Evolutionary conservation across 148 eudicot species (phyloP), one percentile per base, ranked within the genome.

Genomic region (Arctostaphylos glauca): DNA sequence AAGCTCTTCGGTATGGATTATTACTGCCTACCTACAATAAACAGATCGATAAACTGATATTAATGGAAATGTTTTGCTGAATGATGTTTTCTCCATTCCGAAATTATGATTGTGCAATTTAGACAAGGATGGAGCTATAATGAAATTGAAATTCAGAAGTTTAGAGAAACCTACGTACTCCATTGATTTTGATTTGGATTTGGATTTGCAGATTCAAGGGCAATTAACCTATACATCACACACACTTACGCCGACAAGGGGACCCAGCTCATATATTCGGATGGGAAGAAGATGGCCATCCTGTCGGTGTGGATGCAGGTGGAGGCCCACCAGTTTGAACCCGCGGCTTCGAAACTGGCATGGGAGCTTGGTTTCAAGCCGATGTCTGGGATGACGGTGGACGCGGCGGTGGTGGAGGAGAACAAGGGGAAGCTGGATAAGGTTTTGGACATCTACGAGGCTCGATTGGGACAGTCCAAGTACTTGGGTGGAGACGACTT

Each of bases 361-460:
- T 87, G 79, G 84, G 95, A 94, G 89, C 85, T 89, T 0, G 41
- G 25, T 1, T 18, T 85, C 48, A 91, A 92, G 84, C 90, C 89
- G 68, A 52, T 87, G 7, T 76, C 88, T 5, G 93, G 93, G 6
- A 10, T 67, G 80, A 46, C 81, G 9, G 79, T 88, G 0, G 94
- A 92, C 66, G 66, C 77, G 0, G 88, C 86, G 5, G 84, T 46
- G 0, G 91, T 92, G 43, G 82, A 83, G 9, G 90, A 91, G 75
- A 60, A 85, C 18, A 87, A 88, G 67, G 81, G 77, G 1, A 89
- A 90, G 81, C 76, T 94, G 6, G 88, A 76, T 15, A 55, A 90
- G 81, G 85, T 92, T 59, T 90, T 94, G 0, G 98, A 94, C 49
- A 81, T 94, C 12, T 94, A 92, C 54, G 98, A 94, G 84, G 81